Conservation (phyloP, 345 rosid species). For the Brassica rapa region DNA sequence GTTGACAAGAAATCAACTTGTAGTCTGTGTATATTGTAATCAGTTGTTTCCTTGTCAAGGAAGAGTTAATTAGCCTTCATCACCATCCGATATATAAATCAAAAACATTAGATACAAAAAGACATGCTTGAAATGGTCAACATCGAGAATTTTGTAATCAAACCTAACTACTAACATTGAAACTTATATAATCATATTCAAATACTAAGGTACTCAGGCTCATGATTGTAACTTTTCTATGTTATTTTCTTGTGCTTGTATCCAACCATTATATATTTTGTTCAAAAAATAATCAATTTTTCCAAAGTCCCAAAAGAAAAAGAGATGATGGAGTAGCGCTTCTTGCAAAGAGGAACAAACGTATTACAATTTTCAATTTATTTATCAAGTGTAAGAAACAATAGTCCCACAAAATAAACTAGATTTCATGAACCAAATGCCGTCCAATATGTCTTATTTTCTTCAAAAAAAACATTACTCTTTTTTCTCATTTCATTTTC, state of each 20-base stretch:
- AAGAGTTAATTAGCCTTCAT: too few relatives aligned
- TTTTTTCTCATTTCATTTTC: conserved; percentile 12
- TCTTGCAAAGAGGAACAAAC: background rate
- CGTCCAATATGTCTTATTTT: conserved; percentile 11
- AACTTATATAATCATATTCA: background rate
- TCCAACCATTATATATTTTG: background rate
- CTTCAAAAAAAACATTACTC: background rate
- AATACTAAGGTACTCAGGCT: background rate
- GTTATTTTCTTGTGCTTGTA: background rate
- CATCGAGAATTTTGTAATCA: too few relatives aligned
- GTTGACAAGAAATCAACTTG: too few relatives aligned
- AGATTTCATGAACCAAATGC: conserved; percentile 15
- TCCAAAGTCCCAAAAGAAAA: background rate
- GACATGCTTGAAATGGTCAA: too few relatives aligned
- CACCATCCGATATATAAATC: too few relatives aligned
- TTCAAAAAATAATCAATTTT: background rate
- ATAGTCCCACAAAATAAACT: conserved; percentile 10
- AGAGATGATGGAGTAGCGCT: background rate
- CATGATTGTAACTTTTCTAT: conserved; percentile 9
- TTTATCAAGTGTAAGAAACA: conserved; percentile 13
- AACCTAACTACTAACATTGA: background rate
- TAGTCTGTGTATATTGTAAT: too few relatives aligned
- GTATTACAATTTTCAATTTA: background rate
- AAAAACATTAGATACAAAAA: too few relatives aligned
- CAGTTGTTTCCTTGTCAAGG: too few relatives aligned